Evolutionary conservation across 257 asterid genomes (phyloP).

Genomic region (Sherardia arvensis): DNA sequence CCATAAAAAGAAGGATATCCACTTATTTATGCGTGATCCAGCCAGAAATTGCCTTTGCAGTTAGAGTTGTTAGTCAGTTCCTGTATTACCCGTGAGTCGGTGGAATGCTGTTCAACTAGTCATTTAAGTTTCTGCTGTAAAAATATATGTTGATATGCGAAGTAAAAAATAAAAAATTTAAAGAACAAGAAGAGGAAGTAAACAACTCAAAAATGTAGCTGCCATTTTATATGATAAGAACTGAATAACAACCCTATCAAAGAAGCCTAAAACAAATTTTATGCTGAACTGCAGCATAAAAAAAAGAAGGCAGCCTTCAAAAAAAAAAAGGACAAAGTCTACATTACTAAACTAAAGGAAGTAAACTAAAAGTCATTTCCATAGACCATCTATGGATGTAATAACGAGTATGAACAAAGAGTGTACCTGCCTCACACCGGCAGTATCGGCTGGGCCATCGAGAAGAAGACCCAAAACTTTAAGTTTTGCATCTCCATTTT

Average conservation of each 20-base stretch:
- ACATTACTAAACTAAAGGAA: background rate
- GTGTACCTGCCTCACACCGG: slow-evolving; percentile 91
- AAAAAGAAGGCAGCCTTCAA: background rate
- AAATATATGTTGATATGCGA: background rate
- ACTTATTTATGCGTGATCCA: too few species aligned
- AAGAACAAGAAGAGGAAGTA: background rate
- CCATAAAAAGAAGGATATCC: too few species aligned
- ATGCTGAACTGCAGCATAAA: background rate
- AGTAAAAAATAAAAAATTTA: background rate
- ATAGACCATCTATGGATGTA: background rate
- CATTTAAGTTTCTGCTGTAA: background rate
- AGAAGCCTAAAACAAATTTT: background rate
- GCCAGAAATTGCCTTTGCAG: too few species aligned
- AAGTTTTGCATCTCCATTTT: slow-evolving; percentile 52
- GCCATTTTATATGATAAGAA: background rate
- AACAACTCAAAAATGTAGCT: background rate
- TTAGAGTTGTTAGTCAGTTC: too few species aligned
- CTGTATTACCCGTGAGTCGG: too few species aligned
- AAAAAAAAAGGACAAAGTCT: background rate
- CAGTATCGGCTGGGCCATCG: slow-evolving; percentile 90
- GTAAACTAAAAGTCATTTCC: background rate
- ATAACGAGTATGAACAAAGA: background rate
- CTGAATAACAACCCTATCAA: background rate
- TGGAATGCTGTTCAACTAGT: background rate
- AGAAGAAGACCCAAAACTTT: slow-evolving; percentile 88